A percentile compares a stretch with the other conserved stretches of the same genome.
These are phyloP conservation scores for Wickerhamomyces chaumierensis DNA, from an alignment of 805 yeast genomes.

Conservation along the genomic window DNA sequence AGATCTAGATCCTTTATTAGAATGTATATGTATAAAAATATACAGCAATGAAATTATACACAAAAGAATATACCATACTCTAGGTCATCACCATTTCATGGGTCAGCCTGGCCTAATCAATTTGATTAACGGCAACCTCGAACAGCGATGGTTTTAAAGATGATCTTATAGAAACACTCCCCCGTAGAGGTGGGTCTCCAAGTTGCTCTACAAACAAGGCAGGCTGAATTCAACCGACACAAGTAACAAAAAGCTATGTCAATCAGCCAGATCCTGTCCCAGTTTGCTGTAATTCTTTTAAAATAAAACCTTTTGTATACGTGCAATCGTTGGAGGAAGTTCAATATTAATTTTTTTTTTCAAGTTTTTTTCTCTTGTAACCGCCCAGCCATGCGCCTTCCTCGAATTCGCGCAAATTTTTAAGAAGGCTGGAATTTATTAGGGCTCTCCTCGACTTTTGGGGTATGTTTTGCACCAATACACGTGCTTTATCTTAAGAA, in stretches of 20 bases:
- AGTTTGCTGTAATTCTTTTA: slow-evolving; percentile 1
- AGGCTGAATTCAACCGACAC: neutral
- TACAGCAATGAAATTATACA: neutral
- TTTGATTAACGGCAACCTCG: slow-evolving; percentile 66
- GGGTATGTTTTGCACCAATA: too few species aligned
- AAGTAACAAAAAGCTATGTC: neutral
- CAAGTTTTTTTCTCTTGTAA: too few species aligned
- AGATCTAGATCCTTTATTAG: neutral
- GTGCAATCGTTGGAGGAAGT: too few species aligned
- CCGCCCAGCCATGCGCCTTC: too few species aligned
- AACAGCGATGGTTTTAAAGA: slow-evolving; percentile 95
- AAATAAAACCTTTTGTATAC: too few species aligned
- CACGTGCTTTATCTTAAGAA: too few species aligned
- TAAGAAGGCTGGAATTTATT: too few species aligned
- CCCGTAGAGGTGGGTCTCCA: neutral
- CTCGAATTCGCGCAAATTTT: too few species aligned
- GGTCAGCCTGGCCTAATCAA: slow-evolving; percentile 46
- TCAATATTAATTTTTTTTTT: too few species aligned
- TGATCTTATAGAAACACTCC: slow-evolving; percentile 2
- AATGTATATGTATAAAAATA: too few species aligned
- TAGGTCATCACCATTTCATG: slow-evolving; percentile 98
- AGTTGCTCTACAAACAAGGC: slow-evolving; percentile 1
- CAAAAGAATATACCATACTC: slow-evolving; percentile 53
- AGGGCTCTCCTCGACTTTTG: too few species aligned
- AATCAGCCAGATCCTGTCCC: neutral